Base-by-base conservation (phyloP, 202 grass and related monocot genomes). In the Alloteropsis angusta region DNA sequence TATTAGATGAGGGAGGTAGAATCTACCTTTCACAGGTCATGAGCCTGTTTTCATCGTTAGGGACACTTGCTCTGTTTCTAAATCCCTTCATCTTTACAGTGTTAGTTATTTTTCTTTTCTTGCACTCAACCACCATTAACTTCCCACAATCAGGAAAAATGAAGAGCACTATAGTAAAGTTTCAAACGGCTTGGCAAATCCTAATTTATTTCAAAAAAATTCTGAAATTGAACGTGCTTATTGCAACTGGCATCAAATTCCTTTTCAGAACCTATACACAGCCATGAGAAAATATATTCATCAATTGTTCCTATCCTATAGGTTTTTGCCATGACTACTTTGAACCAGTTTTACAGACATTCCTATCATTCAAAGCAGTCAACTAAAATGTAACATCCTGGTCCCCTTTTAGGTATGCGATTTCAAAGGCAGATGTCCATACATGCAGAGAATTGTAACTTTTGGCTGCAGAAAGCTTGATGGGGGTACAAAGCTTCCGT, bases 311-410 rank as follows among this genome's bases (percentile, higher is more conserved):
- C 67, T 23, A 46, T 23, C 52, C 60, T 80, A 81, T 71, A 74
- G 59, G 38, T 73, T 82, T 58, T 61, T 71, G 23, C 28, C 36
- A 76, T 72, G 74, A 74, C 62, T 63, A 64, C 71, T 76, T 86
- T 88, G 72, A 88, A 85, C 71, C 10, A 57, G 39, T 46, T 67
- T 56, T 67, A 10, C n/a, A 66, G 18, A 34, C 61, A 92, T 85
- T 85, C 6, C 56, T 18, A 70, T 68, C 78, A 88, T 48, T 52
- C 42, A 68, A 72, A 81, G 65, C 80, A 80, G 85, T 91, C 93
- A 93, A 87, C 82, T 87, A 79, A 88, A 87, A 93, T 74, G 83
- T 85, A 80, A 87, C 85, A 79, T 90, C 86, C 56, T 80, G 63
- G 60, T 8, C 36, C 46, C 77, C 87, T 85, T 90, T 86, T 90